A percentile compares a stretch with the other conserved stretches of the same genome.
Conservation (phyloP, 2,329 filamentous ascomycete species). For the Chaetothyriales sp. region DNA sequence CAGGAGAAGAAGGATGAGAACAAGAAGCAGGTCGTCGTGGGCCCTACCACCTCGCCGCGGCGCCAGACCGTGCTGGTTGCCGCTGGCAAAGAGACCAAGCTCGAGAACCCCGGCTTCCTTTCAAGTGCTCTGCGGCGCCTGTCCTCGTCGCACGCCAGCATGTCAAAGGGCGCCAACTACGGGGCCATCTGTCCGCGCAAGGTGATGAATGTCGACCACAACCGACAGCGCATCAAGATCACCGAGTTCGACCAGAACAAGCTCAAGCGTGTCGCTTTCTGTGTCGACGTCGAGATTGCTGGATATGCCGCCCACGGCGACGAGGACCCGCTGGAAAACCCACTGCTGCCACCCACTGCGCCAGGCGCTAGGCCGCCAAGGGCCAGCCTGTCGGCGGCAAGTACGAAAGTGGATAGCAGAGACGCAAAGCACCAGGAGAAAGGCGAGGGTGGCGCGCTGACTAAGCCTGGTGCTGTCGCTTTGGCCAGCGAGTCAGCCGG, state of each 20-base stretch:
- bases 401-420: slow-evolving; percentile 18
- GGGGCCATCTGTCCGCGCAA: slow-evolving; percentile 66
- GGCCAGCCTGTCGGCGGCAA: slow-evolving; percentile 9
- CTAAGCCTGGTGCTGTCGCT: slow-evolving; percentile 45
- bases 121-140: slow-evolving; percentile 68
- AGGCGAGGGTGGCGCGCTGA: slow-evolving; percentile 61
- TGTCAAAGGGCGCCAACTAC: slow-evolving; percentile 37
- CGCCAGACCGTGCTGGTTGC: slow-evolving; percentile 17
- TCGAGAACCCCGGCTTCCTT: slow-evolving; percentile 57
- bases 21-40: slow-evolving; percentile 32
- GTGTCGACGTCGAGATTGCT: slow-evolving; percentile 93
- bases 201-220: slow-evolving; percentile 71
- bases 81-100: slow-evolving; percentile 40
- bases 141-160: slow-evolving; percentile 46
- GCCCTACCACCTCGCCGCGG: slow-evolving; percentile 35
- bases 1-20: slow-evolving; percentile 26
- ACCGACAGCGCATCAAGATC: slow-evolving; percentile 66
- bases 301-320: slow-evolving; percentile 68
- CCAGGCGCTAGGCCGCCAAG: not conserved
- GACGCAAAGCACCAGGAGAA: slow-evolving; percentile 52
- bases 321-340: slow-evolving; percentile 23
- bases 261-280: slow-evolving; percentile 79
- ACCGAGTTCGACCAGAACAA: slow-evolving; percentile 68
- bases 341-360: slow-evolving; percentile 1
- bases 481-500: slow-evolving; percentile 40